A percentile compares a stretch with the other conserved stretches of the same genome.
Conservation (phyloP, 2,329 filamentous ascomycete species). For the Fusarium pseudoanthophilum region DNA sequence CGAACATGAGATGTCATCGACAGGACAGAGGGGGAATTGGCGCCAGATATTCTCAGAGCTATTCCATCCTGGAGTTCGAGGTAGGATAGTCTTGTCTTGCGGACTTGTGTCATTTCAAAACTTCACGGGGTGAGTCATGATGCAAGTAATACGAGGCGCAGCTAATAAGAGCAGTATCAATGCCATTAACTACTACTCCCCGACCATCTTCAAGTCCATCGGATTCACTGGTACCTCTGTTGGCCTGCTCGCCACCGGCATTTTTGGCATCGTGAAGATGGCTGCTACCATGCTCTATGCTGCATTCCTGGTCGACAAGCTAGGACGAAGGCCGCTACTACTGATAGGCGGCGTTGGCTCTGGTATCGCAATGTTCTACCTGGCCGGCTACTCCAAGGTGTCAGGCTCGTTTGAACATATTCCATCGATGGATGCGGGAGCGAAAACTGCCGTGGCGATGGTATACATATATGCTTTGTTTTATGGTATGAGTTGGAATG, state of each 20-base stretch:
- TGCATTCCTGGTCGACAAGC: not conserved
- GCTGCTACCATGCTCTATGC: not conserved
- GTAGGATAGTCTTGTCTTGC: not conserved
- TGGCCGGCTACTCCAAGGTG: not conserved
- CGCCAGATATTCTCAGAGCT: not conserved
- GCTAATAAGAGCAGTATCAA: not conserved
- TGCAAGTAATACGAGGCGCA: fast-evolving
- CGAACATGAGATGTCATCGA: not conserved
- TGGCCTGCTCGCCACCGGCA: not conserved
- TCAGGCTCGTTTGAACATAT: not conserved
- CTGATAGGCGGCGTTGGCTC: not conserved
- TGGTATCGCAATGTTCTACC: not conserved
- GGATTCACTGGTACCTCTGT: not conserved
- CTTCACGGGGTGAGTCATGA: not conserved
- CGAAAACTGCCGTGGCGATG: not conserved
- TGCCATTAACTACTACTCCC: not conserved
- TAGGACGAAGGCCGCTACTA: not conserved
- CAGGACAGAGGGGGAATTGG: not conserved
- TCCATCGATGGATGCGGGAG: not conserved
- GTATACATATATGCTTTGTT: not conserved
- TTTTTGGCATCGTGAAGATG: not conserved
- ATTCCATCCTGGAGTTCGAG: not conserved
- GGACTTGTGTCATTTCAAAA: not conserved
- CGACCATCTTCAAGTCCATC: not conserved
- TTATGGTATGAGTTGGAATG: not conserved